Percentiles rank a stretch among this genome's conserved stretches.
Conservation (phyloP, 768 basidiomycete species). For the Lactarius pseudohatsudake region DNA sequence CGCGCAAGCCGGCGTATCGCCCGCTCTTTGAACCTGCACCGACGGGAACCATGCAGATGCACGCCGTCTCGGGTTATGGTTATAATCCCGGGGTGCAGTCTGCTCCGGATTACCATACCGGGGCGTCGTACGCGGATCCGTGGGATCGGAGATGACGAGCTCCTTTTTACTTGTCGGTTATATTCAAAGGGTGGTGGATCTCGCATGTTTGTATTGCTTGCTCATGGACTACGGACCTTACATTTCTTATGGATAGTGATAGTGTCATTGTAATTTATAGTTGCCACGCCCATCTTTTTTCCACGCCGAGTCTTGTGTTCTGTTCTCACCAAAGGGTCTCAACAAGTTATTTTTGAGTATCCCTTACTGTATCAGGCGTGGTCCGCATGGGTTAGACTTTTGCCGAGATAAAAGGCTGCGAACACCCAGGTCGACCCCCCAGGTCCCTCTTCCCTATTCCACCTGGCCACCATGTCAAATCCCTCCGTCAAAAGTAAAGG, state of each 20-base stretch:
- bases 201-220: not conserved
- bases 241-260: not conserved
- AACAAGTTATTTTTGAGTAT: too few relatives aligned
- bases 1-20: conserved; percentile 12
- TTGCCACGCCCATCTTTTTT: not conserved
- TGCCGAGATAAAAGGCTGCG: not conserved
- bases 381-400: too few relatives aligned
- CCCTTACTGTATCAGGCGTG: too few relatives aligned
- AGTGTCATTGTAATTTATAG: not conserved
- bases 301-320: not conserved
- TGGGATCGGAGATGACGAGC: conserved; percentile 1
- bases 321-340: too few relatives aligned
- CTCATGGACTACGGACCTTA: not conserved
- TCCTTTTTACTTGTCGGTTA: not conserved
- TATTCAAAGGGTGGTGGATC: not conserved
- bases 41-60: conserved; percentile 14
- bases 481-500: conserved; percentile 22
- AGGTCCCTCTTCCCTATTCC: not conserved
- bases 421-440: too few relatives aligned
- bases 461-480: conserved; percentile 13
- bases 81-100: not conserved
- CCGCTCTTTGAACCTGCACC: conserved; percentile 15
- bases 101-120: not conserved
- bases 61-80: conserved; percentile 9
- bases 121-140: conserved; percentile 12